Evolutionary conservation across 2,329 filamentous ascomycete genomes (phyloP).

Genomic region (Colletotrichum trifolii): DNA sequence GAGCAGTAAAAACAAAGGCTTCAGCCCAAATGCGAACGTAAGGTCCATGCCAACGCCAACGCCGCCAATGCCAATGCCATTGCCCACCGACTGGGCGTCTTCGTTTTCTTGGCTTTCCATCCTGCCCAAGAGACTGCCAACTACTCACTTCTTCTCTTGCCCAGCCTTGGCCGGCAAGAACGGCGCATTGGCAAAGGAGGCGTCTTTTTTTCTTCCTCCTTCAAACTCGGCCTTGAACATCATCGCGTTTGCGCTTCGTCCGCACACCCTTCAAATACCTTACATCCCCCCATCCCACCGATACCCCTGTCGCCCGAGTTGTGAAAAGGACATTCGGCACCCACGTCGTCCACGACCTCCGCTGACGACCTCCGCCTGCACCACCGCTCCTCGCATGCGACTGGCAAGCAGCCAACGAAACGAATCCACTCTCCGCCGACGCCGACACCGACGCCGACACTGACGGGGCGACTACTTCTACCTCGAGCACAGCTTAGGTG

Average conservation of each 20-base stretch:
- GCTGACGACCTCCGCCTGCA: too few species aligned
- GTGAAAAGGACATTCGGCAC: too few species aligned
- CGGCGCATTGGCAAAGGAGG: conserved; percentile 30
- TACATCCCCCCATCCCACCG: background rate
- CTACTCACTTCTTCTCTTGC: conserved; percentile 22
- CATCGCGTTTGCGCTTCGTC: background rate
- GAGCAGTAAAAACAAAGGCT: too few species aligned
- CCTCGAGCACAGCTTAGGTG: too few species aligned
- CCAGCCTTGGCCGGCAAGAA: conserved; percentile 36
- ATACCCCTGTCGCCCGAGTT: too few species aligned
- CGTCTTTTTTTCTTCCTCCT: conserved; percentile 5
- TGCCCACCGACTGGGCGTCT: background rate
- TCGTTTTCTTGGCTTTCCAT: conserved; percentile 32
- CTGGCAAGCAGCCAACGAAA: background rate
- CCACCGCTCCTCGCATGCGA: too few species aligned
- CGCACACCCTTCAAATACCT: background rate
- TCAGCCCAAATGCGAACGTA: too few species aligned
- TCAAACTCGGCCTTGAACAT: background rate
- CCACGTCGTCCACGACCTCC: too few species aligned
- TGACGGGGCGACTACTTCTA: conserved; percentile 4
- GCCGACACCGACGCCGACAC: background rate
- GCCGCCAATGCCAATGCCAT: too few species aligned
- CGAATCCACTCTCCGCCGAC: conserved; percentile 28
- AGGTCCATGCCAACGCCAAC: too few species aligned
- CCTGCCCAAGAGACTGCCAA: conserved; percentile 27